Percentiles rank a stretch among this genome's conserved stretches.
phyloP scores from a whole-genome alignment of 2,329 filamentous ascomycete genomes.

The Neodidymelliopsis sp. region DNA sequence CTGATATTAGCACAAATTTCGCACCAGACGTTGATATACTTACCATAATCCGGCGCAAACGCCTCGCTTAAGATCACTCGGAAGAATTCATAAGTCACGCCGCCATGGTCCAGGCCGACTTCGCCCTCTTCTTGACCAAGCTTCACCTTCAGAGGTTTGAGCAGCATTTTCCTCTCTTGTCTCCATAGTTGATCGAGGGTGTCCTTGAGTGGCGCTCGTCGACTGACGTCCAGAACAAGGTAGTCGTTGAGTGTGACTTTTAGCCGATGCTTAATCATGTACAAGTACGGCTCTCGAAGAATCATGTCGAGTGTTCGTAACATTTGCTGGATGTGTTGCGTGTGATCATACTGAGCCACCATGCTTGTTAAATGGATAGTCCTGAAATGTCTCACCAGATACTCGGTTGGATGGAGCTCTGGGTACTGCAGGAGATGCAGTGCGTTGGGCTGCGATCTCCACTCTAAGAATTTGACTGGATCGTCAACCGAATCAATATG shows the following conservation, averaged over 20 bases:
- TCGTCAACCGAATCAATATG: slow-evolving; percentile 77
- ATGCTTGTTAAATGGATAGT: slow-evolving; percentile 87
- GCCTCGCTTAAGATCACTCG: slow-evolving; percentile 81
- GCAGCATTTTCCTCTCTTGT: slow-evolving; percentile 79
- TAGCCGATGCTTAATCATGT: slow-evolving; percentile 41
- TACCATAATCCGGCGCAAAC: slow-evolving; percentile 76
- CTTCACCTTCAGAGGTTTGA: slow-evolving; percentile 86
- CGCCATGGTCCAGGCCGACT: slow-evolving; percentile 90
- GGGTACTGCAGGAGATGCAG: slow-evolving; percentile 81
- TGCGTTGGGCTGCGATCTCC: slow-evolving; percentile 67
- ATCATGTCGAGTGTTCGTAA: slow-evolving; percentile 34
- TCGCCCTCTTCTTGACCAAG: slow-evolving; percentile 82
- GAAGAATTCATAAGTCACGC: slow-evolving; percentile 97
- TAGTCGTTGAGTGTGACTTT: slow-evolving; percentile 49
- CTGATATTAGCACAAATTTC: slow-evolving; percentile 16
- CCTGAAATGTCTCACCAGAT: slow-evolving; percentile 83
- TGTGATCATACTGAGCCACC: slow-evolving; percentile 75
- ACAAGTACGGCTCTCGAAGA: slow-evolving; percentile 32
- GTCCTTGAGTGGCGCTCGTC: slow-evolving; percentile 51
- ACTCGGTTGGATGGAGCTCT: slow-evolving; percentile 77
- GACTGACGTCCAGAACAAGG: slow-evolving; percentile 54
- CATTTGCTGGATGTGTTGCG: slow-evolving; percentile 39
- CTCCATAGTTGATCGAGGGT: slow-evolving; percentile 87
- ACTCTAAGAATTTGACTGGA: slow-evolving; percentile 71
- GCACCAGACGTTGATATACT: slow-evolving; percentile 25